Evolutionary conservation across 2,329 filamentous ascomycete species (phyloP), one percentile per base, ranked within the genome.

Genomic region (Didymella pinodella): DNA sequence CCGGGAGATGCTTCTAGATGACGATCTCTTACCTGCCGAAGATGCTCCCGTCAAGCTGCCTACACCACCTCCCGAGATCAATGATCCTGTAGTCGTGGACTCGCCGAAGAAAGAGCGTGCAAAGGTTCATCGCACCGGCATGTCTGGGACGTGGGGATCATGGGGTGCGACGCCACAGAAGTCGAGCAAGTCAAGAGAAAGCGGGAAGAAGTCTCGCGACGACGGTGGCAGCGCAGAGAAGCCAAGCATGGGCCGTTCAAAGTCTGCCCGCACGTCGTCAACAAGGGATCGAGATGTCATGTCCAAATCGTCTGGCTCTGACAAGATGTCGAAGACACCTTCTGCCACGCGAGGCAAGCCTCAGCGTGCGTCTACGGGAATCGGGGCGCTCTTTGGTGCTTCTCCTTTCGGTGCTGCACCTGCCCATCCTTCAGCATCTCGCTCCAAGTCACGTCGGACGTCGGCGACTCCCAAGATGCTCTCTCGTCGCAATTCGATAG

Each of bases 301-400:
- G 12, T 89, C 88, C 58, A 90, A 88, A 69, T 90, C 88, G 43
- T 93, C 90, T 20, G 84, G 84, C 12, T 93, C 90, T 20, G 92
- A 93, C 66, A 90, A 88, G 73, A 85, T 85, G 53, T 84, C 85
- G 50, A 85, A 83, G 59, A 57, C 64, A 26, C 61, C 63, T 25
- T 59, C 56, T 46, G 50, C 49, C 20, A 71, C 81, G 66, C 82
- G 76, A 70, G 79, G 83, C 7, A 86, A 85, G 62, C 78, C 86
- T 40, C 62, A 36, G 78, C 80, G 65, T 85, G 87, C 66, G 70
- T 82, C 85, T 64, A 89, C 85, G 65, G 89, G 87, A 48, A 81
- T 88, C 63, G 82, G 82, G 18, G 81, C 82, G n/a, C 80, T 88
- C 69, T 91, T 96, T 65, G 85, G 88, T 22, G 69, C 61, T 11